Base-by-base conservation (phyloP, 169 alveolate genomes). In the Plasmodium ovale region DNA sequence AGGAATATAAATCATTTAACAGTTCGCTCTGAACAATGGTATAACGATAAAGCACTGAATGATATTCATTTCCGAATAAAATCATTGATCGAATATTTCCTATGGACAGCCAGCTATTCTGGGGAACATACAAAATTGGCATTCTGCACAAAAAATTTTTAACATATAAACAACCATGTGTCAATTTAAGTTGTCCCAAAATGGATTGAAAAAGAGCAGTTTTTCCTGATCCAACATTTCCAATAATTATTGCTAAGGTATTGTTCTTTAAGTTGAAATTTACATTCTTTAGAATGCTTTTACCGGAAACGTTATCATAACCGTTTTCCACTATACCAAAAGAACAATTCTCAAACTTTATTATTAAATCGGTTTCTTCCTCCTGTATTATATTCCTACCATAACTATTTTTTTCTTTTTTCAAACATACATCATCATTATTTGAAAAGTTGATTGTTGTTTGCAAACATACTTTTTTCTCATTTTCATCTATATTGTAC, bases 211-310 rank as follows among this genome's bases (percentile, higher is more conserved):
- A 60, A 44, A 96, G 71, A 6, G 97, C 94, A 23, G 96, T 92
- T 71, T 96, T 96, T 0, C 98, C 98, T 27, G 98, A 94, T n/a
- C 98, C 98, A 25, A 97, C 95, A 82, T 97, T 95, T 4, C 98
- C 98, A 54, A 96, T 88, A 51, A 96, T 93, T 29, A 74, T 60
- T 59, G 88, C 88, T 47, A 74, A 39, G 19, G 88, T 60, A 33
- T 74, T 74, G 16, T 62, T 74, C 47, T 74, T 65, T 74, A 74
- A 74, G 31, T 49, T 59, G 60, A 74, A 74, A 60, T 74, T 74
- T 60, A 60, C 27, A 35, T 74, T 74, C 53, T 74, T 58, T 37
- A 74, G 60, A 53, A 60, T 74, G 27, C 60, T 25, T 27, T 53
- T 35, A 42, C 37, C 42, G 7, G 0, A 44, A 54, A 25, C 31